Evolutionary conservation across 1,284 basidiomycete genomes (phyloP), one percentile per base, ranked within the genome.

Genomic region (Coniophora puteana): DNA sequence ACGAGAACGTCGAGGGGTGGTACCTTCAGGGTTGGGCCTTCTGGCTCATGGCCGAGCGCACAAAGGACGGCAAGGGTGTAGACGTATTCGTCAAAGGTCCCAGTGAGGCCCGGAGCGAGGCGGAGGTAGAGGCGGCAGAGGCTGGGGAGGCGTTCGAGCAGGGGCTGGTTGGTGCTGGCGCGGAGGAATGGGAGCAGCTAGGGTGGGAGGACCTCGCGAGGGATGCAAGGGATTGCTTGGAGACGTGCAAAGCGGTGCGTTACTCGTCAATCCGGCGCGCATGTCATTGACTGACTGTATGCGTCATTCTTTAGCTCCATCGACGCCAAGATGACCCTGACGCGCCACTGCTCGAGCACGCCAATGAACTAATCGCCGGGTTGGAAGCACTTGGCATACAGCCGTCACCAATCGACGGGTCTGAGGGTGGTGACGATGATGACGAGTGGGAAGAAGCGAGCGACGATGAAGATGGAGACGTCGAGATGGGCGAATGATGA

Each of bases 1-100:
- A 93, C 50, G 79, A 92, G 55, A 87, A 93, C 43, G 82, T 93
- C 5, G 93, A 95, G 55, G 90, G 86, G 3, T 94, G 92, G 78
- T 96, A 96, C 61, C 76, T 95, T n/a, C 89, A 93, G 59, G 93
- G 92, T 39, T 94, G 92, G 90, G 86, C 89, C 45, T 93, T 91
- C 72, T 91, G 83, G 67, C 68, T 94, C 30, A 80, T 83, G 76
- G 74, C 77, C 0, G 81, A 88, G 55, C 73, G 78, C 45, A 75
- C 76, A 13, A 72, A 75, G 45, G 78, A 80, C 47, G 72, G 62
- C 23, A n/a, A n/a, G n/a, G n/a, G n/a, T n/a, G n/a, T n/a, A n/a
- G 76, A 72, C n/a, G 72, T 68, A 12, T 74, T 26, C 13, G 40
- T 36, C 2, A 20, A 26, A 3, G 42, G 2, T 13, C n/a, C n/a